Evolutionary conservation across 306 rosid genomes (phyloP), one percentile per base, ranked within the genome.

Genomic region (Begonia fuchsioides): DNA sequence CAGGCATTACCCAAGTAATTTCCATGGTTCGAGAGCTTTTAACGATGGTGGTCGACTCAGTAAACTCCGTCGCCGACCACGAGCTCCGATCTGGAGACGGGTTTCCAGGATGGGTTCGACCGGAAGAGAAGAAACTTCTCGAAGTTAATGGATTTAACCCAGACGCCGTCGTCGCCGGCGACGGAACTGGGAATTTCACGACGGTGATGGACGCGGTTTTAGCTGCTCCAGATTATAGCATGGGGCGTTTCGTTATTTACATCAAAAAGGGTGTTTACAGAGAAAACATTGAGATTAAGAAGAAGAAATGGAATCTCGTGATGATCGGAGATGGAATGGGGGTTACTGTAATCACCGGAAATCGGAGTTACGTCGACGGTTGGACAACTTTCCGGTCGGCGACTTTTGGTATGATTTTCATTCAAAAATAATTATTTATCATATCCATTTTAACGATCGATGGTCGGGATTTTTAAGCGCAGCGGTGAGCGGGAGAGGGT

Each of bases 251-350:
- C 51, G 92, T 90, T 6, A 77, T 90, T 9, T 56, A 77, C 59
- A 51, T 90, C 0, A 90, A 82, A 69, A 75, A 11, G 47, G 98
- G 96, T 40, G 52, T 77, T 2, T 90, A 90, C 16, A 18, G 14
- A 0, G 98, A 90, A 61, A 57, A 75, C 7, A 85, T 85, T 39
- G 96, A 85, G 76, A 79, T 90, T 59, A 85, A 82, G 73, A 82
- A 77, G 81, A 90, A 90, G 68, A 85, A 80, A 14, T 90, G 98
- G 96, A 85, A 90, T 43, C 58, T 90, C 20, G 71, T 90, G 87
- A 63, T 90, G 56, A 44, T 85, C 2, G 98, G 98, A 10, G 98
- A 85, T 49, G 96, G 94, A 0, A 82, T 85, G 44, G 65, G 67
- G 46, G 66, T 68, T n/a, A 90, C 98, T 6, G 8, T 79, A 3